Base-by-base conservation (phyloP, 805 yeast genomes). In the Saccharomycopsis selenospora region DNA sequence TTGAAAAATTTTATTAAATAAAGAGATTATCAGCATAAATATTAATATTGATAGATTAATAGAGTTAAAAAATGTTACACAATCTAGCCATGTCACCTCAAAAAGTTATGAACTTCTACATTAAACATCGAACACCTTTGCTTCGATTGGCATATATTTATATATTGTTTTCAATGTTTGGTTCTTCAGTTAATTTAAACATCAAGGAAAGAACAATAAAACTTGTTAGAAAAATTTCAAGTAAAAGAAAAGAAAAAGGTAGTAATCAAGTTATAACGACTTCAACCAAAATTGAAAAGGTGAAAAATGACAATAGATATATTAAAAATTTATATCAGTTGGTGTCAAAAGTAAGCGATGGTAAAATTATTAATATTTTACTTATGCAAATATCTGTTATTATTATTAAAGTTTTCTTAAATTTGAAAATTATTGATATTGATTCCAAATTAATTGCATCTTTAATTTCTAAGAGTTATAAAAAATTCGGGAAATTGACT, bases 371-470 rank as follows among this genome's bases (percentile, higher is more conserved):
- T 5, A 28, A 55, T 4, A 48, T 66, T 23, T 57, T 85, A 30
- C 51, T 62, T 0, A 55, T 75, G 0, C 91, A 87, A 62, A 65
- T 87, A 4, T 59, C 69, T 0, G 68, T 87, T 23, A 69, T 90
- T 41, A 72, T 85, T 2, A 55, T 75, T 3, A 73, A 95, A 55
- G 91, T 96, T 0, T 62, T 81, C 22, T 66, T 90, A 24, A 82
- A 95, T 2, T 71, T 90, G 42, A 80, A 81, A 58, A 90, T 89
- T 13, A 96, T 97, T 4, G 77, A 82, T 10, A 70, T 90, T 50
- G 97, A 90, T 63, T 97, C 97, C 55, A 70, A 72, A 59, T 68
- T 90, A 47, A 96, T 90, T 3, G 86, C 95, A 0, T 78, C 86
- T 1, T 72, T 90, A 56, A 85, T 90, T 25, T 75, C 82, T 36